Evolutionary conservation across 2,329 filamentous ascomycete genomes (phyloP).

Genomic region (Cercospora zeae-maydis): DNA sequence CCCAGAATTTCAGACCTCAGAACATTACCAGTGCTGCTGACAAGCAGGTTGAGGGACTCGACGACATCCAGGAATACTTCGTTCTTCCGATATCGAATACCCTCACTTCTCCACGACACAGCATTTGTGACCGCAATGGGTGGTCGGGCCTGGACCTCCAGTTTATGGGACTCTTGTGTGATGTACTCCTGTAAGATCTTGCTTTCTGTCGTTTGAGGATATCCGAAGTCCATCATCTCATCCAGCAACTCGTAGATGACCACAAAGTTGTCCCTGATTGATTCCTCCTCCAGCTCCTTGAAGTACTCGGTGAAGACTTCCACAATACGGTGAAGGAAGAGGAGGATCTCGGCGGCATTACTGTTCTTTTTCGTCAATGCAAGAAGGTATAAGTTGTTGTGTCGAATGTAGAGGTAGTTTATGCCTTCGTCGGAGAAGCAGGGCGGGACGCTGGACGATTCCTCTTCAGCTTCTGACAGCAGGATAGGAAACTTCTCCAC

Average conservation of each 20-base stretch:
- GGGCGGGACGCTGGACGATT: slow-evolving; percentile 92
- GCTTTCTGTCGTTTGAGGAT: slow-evolving; percentile 95
- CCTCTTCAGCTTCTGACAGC: slow-evolving; percentile 97
- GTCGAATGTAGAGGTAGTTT: slow-evolving; percentile 98
- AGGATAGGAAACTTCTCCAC: slow-evolving; percentile 97
- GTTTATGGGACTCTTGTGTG: slow-evolving; percentile 97
- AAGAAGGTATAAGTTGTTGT: slow-evolving; percentile 98
- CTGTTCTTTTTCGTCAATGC: slow-evolving; percentile 98
- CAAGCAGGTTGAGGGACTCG: slow-evolving; percentile 92
- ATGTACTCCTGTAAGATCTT: slow-evolving; percentile 98
- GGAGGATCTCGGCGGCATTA: slow-evolving; percentile 95
- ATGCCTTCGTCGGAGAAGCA: slow-evolving; percentile 99
- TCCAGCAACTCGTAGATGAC: slow-evolving; percentile 98
- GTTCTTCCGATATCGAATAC: slow-evolving; percentile 97
- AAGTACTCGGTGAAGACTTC: slow-evolving; percentile 99
- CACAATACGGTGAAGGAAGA: slow-evolving; percentile 96
- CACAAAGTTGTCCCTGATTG: slow-evolving; percentile 98
- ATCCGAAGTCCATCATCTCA: slow-evolving; percentile 99
- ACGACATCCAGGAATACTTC: slow-evolving; percentile 98
- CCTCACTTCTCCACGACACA: slow-evolving; percentile 96
- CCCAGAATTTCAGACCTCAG: slow-evolving; percentile 93
- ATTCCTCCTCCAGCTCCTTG: slow-evolving; percentile 97
- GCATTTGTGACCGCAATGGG: slow-evolving; percentile 98
- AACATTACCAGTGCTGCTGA: slow-evolving; percentile 91
- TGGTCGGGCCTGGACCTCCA: slow-evolving; percentile 91